Evolutionary conservation across 106 monocot species (phyloP).

Genomic region (Posidonia australis): DNA sequence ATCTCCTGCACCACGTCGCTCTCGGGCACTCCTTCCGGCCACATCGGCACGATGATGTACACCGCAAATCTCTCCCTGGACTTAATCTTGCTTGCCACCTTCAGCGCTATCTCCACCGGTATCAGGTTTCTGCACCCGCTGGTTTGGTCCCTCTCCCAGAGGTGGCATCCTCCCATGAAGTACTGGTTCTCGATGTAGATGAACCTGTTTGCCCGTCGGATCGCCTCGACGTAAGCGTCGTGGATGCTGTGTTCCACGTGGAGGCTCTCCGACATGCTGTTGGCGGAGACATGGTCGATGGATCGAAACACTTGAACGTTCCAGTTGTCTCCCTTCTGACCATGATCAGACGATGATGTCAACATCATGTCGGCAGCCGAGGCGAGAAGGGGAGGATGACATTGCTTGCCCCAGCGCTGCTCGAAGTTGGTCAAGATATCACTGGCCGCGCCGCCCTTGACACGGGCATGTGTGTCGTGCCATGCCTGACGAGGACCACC

Average conservation of each 20-base stretch:
- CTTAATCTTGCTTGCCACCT: slow-evolving; percentile 38
- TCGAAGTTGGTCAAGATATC: slow-evolving; percentile 75
- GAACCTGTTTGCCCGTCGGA: slow-evolving; percentile 55
- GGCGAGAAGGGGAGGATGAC: slow-evolving; percentile 8
- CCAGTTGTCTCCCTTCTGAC: slow-evolving; percentile 27
- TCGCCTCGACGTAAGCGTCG: slow-evolving; percentile 49
- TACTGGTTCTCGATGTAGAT: slow-evolving; percentile 92
- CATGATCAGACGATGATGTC: background rate
- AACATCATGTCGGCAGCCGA: background rate
- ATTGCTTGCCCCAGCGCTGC: slow-evolving; percentile 67
- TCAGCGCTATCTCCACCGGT: slow-evolving; percentile 47
- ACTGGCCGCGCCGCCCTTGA: slow-evolving; percentile 48
- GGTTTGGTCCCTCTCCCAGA: slow-evolving; percentile 41
- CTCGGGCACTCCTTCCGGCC: slow-evolving; percentile 55
- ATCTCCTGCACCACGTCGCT: slow-evolving; percentile 43
- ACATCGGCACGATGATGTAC: slow-evolving; percentile 55
- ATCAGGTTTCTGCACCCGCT: slow-evolving; percentile 58
- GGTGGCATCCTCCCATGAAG: slow-evolving; percentile 62
- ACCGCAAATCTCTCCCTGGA: slow-evolving; percentile 31
- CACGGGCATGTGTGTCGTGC: slow-evolving; percentile 60
- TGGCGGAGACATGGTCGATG: slow-evolving; percentile 48
- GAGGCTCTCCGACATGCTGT: slow-evolving; percentile 7
- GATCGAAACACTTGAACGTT: slow-evolving; percentile 75
- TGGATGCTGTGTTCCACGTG: slow-evolving; percentile 66
- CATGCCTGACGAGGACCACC: slow-evolving; percentile 82